Percentiles rank a stretch among this genome's conserved stretches.
phyloP scores from a whole-genome alignment of 345 rosid genomes.

The Lepidium didymum region DNA sequence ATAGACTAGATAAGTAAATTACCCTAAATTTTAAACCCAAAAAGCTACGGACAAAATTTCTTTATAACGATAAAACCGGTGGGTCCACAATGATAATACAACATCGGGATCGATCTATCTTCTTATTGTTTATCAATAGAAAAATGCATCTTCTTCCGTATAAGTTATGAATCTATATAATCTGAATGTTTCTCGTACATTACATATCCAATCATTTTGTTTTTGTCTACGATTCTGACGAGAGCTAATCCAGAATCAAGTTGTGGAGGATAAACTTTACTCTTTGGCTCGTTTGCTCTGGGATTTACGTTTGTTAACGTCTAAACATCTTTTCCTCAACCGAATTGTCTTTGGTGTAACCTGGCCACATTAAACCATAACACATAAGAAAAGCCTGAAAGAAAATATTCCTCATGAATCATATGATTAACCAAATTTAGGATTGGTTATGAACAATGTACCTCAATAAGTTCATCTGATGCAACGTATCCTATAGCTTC shows the following conservation, averaged over 20 bases:
- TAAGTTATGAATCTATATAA: slow-evolving; percentile 22
- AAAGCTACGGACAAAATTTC: background rate
- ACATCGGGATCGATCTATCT: background rate
- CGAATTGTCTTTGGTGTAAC: slow-evolving; percentile 91
- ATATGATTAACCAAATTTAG: background rate
- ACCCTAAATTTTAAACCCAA: too few species aligned
- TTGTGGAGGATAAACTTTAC: slow-evolving; percentile 20
- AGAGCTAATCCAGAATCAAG: background rate
- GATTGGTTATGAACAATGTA: slow-evolving; percentile 14
- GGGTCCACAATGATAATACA: slow-evolving; percentile 7
- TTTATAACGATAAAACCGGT: background rate
- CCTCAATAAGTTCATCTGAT: slow-evolving; percentile 96
- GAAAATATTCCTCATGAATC: background rate
- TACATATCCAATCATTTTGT: background rate
- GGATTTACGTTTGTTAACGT: slow-evolving; percentile 86
- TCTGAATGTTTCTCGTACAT: slow-evolving; percentile 11
- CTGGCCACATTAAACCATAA: slow-evolving; percentile 31
- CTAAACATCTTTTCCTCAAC: slow-evolving; percentile 76
- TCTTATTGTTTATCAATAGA: slow-evolving; percentile 12
- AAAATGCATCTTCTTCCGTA: slow-evolving; percentile 22
- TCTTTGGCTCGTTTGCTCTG: slow-evolving; percentile 76
- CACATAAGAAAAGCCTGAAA: background rate
- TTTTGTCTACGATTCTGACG: slow-evolving; percentile 6
- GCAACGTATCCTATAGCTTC: slow-evolving; percentile 98
- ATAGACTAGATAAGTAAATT: too few species aligned